Conservation (phyloP, 2,329 filamentous ascomycete species). For the Ascocoryne sarcoides region DNA sequence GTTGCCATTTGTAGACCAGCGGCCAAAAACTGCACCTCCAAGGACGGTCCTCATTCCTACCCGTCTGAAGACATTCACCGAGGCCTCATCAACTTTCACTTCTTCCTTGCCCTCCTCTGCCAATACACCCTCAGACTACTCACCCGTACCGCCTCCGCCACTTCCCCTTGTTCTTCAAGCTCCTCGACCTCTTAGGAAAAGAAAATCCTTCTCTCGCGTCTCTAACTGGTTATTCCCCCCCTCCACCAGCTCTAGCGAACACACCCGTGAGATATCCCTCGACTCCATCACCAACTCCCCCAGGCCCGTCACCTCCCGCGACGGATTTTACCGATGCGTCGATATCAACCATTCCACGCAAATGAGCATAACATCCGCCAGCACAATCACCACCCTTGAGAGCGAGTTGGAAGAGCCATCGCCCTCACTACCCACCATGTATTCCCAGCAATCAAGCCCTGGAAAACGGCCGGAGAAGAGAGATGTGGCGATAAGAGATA, state of each 20-base stretch:
- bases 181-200: constrained; percentile 50
- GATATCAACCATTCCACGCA: constrained; percentile 21
- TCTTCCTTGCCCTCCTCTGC: constrained; percentile 8
- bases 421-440: not conserved
- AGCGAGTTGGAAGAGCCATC: constrained; percentile 33
- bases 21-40: constrained; percentile 29
- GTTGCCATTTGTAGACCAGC: constrained; percentile 18
- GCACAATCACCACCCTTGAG: constrained; percentile 43
- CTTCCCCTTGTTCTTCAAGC: constrained; percentile 47
- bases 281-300: constrained; percentile 48
- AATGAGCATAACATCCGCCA: constrained; percentile 27
- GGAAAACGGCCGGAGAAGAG: not conserved
- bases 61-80: constrained; percentile 25
- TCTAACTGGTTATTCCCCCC: constrained; percentile 42
- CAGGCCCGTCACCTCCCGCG: constrained; percentile 39
- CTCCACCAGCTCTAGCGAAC: constrained; percentile 32
- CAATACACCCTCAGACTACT: constrained; percentile 7
- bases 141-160: constrained; percentile 35
- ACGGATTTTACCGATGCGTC: constrained; percentile 53
- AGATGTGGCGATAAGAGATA: constrained; percentile 7
- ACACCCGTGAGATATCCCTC: constrained; percentile 34
- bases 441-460: not conserved
- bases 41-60: constrained; percentile 28
- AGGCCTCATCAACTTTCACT: constrained; percentile 24
- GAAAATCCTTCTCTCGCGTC: constrained; percentile 56